Evolutionary conservation across 2,329 filamentous ascomycete genomes (phyloP), one percentile per base, ranked within the genome.

Genomic region (Trichophyton benhamiae): DNA sequence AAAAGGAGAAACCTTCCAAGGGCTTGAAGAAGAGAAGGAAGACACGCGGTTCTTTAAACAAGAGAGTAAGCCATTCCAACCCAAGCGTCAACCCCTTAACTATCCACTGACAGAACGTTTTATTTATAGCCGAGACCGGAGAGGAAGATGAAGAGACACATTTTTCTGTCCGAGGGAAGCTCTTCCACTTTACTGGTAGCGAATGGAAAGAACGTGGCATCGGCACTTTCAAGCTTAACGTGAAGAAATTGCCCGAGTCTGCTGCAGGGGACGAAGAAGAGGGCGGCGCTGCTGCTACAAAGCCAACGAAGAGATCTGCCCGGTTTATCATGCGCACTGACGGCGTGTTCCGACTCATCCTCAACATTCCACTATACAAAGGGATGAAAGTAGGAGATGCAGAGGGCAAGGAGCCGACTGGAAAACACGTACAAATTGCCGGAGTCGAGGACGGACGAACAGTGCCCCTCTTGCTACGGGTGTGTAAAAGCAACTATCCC

Each of bases 321-420:
- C 87, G 92, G 48, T 82, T 97, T 66, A 82, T 97, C 64, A 91
- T 96, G 85, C 87, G 92, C 17, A 90, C 95, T 66, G 91, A 96
- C 69, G 90, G 91, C 63, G 94, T 89, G 0, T 85, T 91, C 68
- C 84, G 90, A 22, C 85, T 97, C 60, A 86, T 96, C 64, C 79
- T 97, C 58, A 97, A 97, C 75, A 89, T 88, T 0, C 84, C 86
- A 0, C 80, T 97, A 63, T 83, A 90, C 63, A 87, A 88, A 62
- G 83, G 85, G 3, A 88, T 95, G 82, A 84, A 84, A 52, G 89
- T 95, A 69, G 86, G 90, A 63, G 84, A 91, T 64, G 70, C 75
- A 3, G 71, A 74, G 46, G 82, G 83, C 57, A 75, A 76, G 59
- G 87, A 87, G 67, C 85, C 89, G 33, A 84, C 82, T 48, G 82